Evolutionary conservation across 176 grass and related monocot genomes (phyloP).

Genomic region (Oryza punctata): DNA sequence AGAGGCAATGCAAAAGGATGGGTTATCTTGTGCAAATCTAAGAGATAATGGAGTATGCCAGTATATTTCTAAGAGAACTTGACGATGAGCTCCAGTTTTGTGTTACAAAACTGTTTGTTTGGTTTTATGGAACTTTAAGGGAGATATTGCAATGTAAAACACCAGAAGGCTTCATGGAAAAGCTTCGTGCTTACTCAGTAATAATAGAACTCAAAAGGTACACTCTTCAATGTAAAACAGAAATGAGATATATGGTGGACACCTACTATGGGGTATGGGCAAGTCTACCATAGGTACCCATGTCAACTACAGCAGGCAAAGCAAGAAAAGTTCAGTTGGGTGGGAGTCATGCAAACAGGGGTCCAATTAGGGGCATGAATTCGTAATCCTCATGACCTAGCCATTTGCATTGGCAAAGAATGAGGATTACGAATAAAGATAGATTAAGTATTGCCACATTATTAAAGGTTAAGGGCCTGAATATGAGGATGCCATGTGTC

Average conservation of each 20-base stretch:
- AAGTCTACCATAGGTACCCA: background rate
- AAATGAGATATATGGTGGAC: background rate
- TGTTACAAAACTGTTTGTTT: background rate
- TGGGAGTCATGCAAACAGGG: background rate
- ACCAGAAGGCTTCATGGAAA: background rate
- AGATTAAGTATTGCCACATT: background rate
- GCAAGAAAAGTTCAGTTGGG: background rate
- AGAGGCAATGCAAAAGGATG: conserved; percentile 28
- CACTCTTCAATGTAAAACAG: conserved; percentile 22
- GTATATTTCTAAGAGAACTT: conserved; percentile 28
- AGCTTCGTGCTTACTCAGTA: background rate
- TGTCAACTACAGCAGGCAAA: background rate
- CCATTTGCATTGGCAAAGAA: background rate
- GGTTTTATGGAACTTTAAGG: conserved; percentile 10
- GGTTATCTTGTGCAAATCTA: conserved; percentile 1
- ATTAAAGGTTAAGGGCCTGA: background rate
- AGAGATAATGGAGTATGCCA: conserved; percentile 3
- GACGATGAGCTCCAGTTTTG: conserved; percentile 13
- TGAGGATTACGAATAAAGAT: background rate
- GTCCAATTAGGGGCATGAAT: background rate
- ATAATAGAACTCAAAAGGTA: background rate
- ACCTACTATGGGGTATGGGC: background rate
- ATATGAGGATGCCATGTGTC: background rate
- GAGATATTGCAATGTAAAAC: background rate
- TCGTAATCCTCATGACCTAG: background rate